phyloP scores from a whole-genome alignment of 108 stramenopile genomes.

The Nitzschia sp. region DNA sequence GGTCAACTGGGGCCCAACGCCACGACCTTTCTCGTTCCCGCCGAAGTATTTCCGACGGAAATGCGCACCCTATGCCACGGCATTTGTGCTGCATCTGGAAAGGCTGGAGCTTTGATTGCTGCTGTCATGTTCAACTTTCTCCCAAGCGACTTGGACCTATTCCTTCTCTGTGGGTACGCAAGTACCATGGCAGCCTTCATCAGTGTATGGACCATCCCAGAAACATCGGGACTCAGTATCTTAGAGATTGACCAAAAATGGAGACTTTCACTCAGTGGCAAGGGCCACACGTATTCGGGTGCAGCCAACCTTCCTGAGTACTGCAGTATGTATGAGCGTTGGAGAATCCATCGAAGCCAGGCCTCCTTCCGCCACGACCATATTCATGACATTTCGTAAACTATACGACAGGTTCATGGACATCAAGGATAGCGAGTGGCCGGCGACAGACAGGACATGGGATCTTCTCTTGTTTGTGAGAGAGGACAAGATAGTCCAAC shows the following conservation, averaged over 20 bases:
- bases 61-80: constrained; percentile 72
- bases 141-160: constrained; percentile 37
- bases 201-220: constrained; percentile 65
- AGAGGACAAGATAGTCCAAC: constrained; percentile 38
- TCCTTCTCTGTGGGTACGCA: constrained; percentile 58
- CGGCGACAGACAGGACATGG: constrained; percentile 25
- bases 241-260: constrained; percentile 65
- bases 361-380: background rate
- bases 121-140: constrained; percentile 60
- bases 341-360: background rate
- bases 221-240: constrained; percentile 57
- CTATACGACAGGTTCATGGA: too few relatives aligned
- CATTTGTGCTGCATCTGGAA: constrained; percentile 68
- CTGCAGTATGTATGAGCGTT: constrained; percentile 57
- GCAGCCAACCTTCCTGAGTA: constrained; percentile 54
- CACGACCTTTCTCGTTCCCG: constrained; percentile 71
- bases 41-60: constrained; percentile 66
- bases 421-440: constrained; percentile 5
- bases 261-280: constrained; percentile 44
- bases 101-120: constrained; percentile 71
- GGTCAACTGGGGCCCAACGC: constrained; percentile 77
- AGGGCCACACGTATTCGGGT: constrained; percentile 48
- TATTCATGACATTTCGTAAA: background rate
- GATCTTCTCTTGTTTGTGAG: background rate
- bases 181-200: constrained; percentile 51